Base-by-base conservation (phyloP, 2,329 filamentous ascomycete species). In the Alternaria sp. region DNA sequence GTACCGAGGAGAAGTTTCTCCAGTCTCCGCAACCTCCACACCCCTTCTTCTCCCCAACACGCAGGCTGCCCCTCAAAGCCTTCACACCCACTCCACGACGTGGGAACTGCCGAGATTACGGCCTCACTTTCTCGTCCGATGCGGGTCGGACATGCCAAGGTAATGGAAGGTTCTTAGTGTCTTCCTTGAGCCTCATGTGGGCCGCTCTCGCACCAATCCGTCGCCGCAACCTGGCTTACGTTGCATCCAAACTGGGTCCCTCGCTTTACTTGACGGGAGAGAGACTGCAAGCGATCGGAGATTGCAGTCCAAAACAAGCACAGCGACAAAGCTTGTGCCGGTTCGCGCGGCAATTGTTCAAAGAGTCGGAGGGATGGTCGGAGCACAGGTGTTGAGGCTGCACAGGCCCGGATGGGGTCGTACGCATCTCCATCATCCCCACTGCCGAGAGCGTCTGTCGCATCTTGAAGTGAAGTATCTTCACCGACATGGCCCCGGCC, bases 141-240 rank as follows among this genome's bases (percentile, higher is more conserved):
- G 56, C 56, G 56, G 50, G 21, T 50, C 56, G 30, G 13, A 17
- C 26, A 23, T 59, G 59, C 56, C 56, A 59, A 40, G 50, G 12
- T 5, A 43, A 50, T 59, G 25, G 60, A 59, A 62, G 17, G 17
- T 62, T 62, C 60, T 62, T 62, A 52, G 60, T 59, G 56, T 45
- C 50, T 62, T 62, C 60, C 56, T 54, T 62, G 56, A 62, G 60
- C 60, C 60, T 62, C 60, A 62, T 50, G 50, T 62, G 60, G 60
- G 45, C 32, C 56, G 17, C n/a, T 45, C 56, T 36, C 50, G 56
- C 26, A 51, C 59, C 59, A 56, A 61, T 61, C 54, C 40, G 54
- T 58, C 28, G 54, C 58, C 40, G 46, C 28, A 40, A 61, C 46
- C 54, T 51, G 59, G 59, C 21, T 52, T 32, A 46, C 47, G 54